A percentile compares a stretch with the other conserved stretches of the same genome.
Conservation (phyloP, 768 basidiomycete genomes). For the Russula compacta region DNA sequence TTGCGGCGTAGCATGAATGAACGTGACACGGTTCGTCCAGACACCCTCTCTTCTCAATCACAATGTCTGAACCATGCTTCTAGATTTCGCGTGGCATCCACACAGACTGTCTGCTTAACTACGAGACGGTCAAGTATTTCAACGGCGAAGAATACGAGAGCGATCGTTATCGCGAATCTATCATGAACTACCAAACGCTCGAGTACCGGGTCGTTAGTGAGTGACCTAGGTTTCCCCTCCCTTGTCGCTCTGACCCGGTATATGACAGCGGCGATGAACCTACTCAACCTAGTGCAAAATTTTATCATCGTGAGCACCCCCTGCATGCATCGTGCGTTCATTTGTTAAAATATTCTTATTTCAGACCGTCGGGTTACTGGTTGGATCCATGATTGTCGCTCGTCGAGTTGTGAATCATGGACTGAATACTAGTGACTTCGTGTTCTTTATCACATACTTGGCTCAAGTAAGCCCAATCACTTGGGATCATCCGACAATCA, state of each 20-base stretch:
- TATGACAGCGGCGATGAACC: conserved; percentile 51
- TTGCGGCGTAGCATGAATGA: conserved; percentile 77
- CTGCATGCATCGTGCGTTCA: too few species aligned
- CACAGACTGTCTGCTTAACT: conserved; percentile 71
- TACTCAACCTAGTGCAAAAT: conserved; percentile 73
- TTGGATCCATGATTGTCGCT: conserved; percentile 76
- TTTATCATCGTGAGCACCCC: conserved; percentile 56
- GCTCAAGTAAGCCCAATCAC: conserved; percentile 46
- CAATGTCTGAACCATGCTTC: not conserved
- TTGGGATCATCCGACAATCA: not conserved
- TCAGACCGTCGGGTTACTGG: conserved; percentile 68
- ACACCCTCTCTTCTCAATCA: not conserved
- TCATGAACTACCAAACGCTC: conserved; percentile 61
- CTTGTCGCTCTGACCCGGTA: not conserved
- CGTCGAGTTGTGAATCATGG: conserved; percentile 49
- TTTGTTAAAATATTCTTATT: not conserved
- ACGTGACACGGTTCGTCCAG: conserved; percentile 52
- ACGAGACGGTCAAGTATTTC: conserved; percentile 85
- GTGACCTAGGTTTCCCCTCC: conserved; percentile 22
- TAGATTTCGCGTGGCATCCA: conserved; percentile 75
- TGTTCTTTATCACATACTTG: conserved; percentile 77
- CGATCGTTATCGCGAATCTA: conserved; percentile 58
- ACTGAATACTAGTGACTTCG: conserved; percentile 50
- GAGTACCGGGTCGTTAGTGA: conserved; percentile 68
- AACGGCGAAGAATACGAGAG: conserved; percentile 78